Evolutionary conservation across 176 grass and related monocot species (phyloP), one percentile per base, ranked within the genome.

Genomic region (Musa troglodytarum): DNA sequence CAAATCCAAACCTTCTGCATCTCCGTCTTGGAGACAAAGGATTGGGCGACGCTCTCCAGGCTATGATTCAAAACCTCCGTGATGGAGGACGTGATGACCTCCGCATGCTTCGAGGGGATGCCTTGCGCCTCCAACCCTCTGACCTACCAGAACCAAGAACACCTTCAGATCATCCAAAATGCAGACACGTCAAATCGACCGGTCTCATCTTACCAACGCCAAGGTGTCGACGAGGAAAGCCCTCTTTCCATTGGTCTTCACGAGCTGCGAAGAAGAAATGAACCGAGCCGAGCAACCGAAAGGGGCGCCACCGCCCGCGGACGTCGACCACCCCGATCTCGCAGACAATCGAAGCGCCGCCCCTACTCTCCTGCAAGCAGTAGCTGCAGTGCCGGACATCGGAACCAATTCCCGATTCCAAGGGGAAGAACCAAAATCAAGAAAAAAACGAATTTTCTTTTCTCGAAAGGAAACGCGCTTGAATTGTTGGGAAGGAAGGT

Each of bases 201-300:
- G 1, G 20, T 7, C 34, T 14, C 24, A 29, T 14, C 43, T 17
- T 14, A 99, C 95, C 76, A 94, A 88, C 2, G 88, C 90, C 82
- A 99, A 89, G 75, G 95, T 99, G 77, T 99, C 91, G 49, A 94
- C 91, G 72, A 99, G 85, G 90, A 92, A 99, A 52, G 78, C 95
- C 52, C 81, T 87, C 17, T 84, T 89, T 26, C 86, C 84, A 77
- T 93, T 98, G 63, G 84, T 86, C 88, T 92, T 92, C 57, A 89
- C 83, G 77, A 93, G 93, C 86, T 93, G 87, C 53, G 90, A 89
- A 66, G 69, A 53, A 67, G 24, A 67, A 7, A 43, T 43, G 34
- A 4, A 43, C 34, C 34, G 34, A 5, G 34, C 34, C 34, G 34
- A 14, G 65, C 24, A 14, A 9, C 12, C 15, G 24, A 34, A 34